A percentile compares a stretch with the other conserved stretches of the same genome.
Evolutionary conservation across 169 alveolate species (phyloP).

Genomic region (Theileria sp.): DNA sequence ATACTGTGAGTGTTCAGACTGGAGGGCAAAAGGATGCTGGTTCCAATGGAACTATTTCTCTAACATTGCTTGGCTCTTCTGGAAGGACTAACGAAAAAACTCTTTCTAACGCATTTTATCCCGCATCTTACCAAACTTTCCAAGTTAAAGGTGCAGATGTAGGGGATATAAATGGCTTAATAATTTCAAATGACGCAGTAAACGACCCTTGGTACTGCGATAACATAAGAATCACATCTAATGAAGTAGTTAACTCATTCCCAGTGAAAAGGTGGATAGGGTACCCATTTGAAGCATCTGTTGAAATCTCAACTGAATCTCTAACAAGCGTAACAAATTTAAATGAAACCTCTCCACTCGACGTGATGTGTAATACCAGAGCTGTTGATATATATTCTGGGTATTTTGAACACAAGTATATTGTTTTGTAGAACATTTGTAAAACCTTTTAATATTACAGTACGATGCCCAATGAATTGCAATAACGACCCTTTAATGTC

Average conservation of each 20-base stretch:
- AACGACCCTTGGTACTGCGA: conserved; percentile 86
- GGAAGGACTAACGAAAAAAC: conserved; percentile 78
- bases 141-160: conserved; percentile 83
- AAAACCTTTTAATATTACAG: conserved; percentile 69
- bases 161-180: conserved; percentile 77
- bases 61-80: conserved; percentile 73
- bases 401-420: conserved; percentile 32
- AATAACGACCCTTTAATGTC: conserved; percentile 71
- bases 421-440: conserved; percentile 55
- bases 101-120: conserved; percentile 69
- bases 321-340: conserved; percentile 60
- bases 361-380: conserved; percentile 63
- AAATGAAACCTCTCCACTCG: conserved; percentile 63
- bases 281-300: conserved; percentile 74
- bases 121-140: conserved; percentile 72
- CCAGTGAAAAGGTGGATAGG: conserved; percentile 84
- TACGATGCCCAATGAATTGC: conserved; percentile 83
- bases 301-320: conserved; percentile 66
- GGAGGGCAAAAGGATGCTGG: conserved; percentile 82
- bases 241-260: conserved; percentile 70
- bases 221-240: conserved; percentile 69
- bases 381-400: conserved; percentile 60
- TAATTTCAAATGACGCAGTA: conserved; percentile 74
- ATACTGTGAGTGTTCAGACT: conserved; percentile 74
- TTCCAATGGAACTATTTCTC: conserved; percentile 74